Percentiles rank a stretch among this genome's conserved stretches.
phyloP scores from a whole-genome alignment of 176 grass and related monocot species.

The Thalia dealbata region DNA sequence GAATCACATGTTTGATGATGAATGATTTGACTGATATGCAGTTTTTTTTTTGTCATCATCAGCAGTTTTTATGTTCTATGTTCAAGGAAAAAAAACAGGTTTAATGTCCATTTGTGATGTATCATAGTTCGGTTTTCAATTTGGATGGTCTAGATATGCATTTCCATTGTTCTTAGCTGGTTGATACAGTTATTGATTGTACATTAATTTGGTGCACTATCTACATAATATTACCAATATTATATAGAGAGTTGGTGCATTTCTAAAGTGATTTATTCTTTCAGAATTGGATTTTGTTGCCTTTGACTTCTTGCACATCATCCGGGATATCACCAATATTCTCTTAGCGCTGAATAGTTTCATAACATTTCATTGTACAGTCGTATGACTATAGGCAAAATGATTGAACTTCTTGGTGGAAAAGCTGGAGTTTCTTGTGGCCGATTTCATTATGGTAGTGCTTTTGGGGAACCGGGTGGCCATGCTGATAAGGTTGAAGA shows the following conservation, averaged over 20 bases:
- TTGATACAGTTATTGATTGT: neutral
- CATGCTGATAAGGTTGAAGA: conserved; percentile 87
- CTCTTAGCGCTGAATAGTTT: neutral
- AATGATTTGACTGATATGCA: neutral
- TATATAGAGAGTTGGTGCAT: too few species aligned
- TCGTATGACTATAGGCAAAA: conserved; percentile 99
- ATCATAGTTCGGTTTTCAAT: neutral
- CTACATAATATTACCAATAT: too few species aligned
- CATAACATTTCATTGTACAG: conserved; percentile 22
- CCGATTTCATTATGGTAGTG: conserved; percentile 84
- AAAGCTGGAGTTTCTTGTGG: conserved; percentile 93
- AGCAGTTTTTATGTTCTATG: neutral
- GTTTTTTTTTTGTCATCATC: neutral
- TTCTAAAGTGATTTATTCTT: neutral
- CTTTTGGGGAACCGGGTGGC: conserved; percentile 86
- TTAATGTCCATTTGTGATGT: neutral
- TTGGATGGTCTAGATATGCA: neutral
- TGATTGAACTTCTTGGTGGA: conserved; percentile 95
- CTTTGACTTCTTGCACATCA: conserved; percentile 4
- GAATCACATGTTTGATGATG: neutral
- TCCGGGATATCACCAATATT: neutral
- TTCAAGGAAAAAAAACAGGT: too few species aligned
- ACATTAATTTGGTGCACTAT: neutral
- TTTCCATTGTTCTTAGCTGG: neutral
- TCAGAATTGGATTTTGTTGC: neutral